These are phyloP conservation scores for Tetrapyrgos nigripes DNA, from an alignment of 1,284 basidiomycete genomes.

Conservation along the genomic window DNA sequence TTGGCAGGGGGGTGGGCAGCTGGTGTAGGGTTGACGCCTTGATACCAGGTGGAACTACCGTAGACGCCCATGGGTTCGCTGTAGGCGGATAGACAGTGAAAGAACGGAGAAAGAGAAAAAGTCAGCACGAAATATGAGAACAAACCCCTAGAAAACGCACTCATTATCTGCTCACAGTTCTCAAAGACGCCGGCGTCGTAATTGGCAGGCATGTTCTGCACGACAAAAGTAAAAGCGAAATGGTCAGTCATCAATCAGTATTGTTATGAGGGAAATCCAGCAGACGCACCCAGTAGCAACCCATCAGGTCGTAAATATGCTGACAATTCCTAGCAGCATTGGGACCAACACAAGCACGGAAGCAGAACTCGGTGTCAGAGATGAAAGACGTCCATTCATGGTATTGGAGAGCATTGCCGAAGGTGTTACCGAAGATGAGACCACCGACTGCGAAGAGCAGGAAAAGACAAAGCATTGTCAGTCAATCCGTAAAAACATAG, in stretches of 20 bases:
- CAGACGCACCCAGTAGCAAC: slow-evolving; percentile 64
- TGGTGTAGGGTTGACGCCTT: slow-evolving; percentile 60
- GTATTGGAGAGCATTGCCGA: slow-evolving; percentile 52
- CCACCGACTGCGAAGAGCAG: slow-evolving; percentile 59
- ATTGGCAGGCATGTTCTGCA: slow-evolving; percentile 63
- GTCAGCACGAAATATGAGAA: not conserved
- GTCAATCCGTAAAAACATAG: slow-evolving; percentile 4
- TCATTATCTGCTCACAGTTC: slow-evolving; percentile 56
- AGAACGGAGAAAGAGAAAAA: not conserved
- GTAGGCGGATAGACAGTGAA: slow-evolving; percentile 29
- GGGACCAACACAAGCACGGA: slow-evolving; percentile 65
- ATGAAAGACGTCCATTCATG: slow-evolving; percentile 66
- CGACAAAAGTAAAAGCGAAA: not conserved
- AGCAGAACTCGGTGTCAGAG: slow-evolving; percentile 60
- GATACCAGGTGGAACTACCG: slow-evolving; percentile 63
- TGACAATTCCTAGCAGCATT: slow-evolving; percentile 64
- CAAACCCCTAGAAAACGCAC: too few species aligned
- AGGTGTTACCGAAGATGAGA: slow-evolving; percentile 63
- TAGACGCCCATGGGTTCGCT: slow-evolving; percentile 67
- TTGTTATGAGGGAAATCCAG: too few species aligned
- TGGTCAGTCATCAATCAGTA: not conserved
- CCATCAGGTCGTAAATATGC: slow-evolving; percentile 61
- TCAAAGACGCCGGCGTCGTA: slow-evolving; percentile 56
- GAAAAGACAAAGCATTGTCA: not conserved
- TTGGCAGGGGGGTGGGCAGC: slow-evolving; percentile 51